phyloP scores from a whole-genome alignment of 257 asterid species.

The Nicotiana obtusifolia region DNA sequence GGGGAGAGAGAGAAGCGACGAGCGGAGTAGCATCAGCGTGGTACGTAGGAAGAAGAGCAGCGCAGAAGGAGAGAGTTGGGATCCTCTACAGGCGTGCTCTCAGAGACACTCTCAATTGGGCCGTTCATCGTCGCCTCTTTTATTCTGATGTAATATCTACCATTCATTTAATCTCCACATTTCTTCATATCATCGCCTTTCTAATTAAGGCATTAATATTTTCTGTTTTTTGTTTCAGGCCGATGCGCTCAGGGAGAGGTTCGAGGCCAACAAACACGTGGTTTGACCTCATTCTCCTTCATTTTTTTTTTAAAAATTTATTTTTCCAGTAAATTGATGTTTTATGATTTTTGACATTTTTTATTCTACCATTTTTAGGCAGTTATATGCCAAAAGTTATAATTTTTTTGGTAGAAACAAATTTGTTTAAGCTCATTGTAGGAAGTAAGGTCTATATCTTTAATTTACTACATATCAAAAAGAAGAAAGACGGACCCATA shows the following conservation, averaged over 20 bases:
- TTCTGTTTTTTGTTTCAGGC: slow-evolving; percentile 34
- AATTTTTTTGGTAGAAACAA: background rate
- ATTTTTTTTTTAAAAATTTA: background rate
- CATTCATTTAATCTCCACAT: no score
- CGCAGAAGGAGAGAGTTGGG: slow-evolving; percentile 94
- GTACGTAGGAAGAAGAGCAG: slow-evolving; percentile 77
- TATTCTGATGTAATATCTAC: slow-evolving; percentile 54
- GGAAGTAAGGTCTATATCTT: background rate
- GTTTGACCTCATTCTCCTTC: slow-evolving; percentile 25
- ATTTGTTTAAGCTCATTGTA: background rate
- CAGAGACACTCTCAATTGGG: no score
- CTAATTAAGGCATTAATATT: no score
- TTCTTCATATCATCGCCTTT: no score
- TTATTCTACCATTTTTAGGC: background rate
- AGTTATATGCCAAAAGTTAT: background rate
- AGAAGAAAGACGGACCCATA: background rate
- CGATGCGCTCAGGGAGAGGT: slow-evolving; percentile 68
- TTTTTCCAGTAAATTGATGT: background rate
- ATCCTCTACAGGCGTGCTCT: slow-evolving; percentile 66
- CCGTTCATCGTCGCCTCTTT: slow-evolving; percentile 98
- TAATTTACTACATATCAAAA: background rate
- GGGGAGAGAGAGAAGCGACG: slow-evolving; percentile 28
- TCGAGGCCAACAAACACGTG: slow-evolving; percentile 67
- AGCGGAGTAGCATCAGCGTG: slow-evolving; percentile 50
- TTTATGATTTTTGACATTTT: background rate